These are phyloP conservation scores for Coniochaeta sp. DNA, from an alignment of 2,329 filamentous ascomycete genomes.

Conservation along the genomic window DNA sequence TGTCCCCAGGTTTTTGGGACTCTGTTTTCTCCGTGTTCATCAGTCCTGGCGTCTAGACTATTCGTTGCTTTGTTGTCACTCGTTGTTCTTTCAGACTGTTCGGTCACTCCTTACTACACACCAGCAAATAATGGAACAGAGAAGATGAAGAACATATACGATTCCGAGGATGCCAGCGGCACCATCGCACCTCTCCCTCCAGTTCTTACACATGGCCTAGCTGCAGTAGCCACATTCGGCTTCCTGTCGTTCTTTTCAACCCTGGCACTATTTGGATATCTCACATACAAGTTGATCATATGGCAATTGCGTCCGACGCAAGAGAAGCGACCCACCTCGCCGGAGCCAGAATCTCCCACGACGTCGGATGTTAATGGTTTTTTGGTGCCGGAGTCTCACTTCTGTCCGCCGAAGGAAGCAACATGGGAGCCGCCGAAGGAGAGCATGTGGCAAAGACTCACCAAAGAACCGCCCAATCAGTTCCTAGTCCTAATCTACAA, in stretches of 20 bases:
- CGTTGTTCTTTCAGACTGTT: background rate
- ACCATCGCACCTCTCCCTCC: conserved; percentile 26
- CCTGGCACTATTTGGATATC: conserved; percentile 22
- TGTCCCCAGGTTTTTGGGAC: conserved; percentile 11
- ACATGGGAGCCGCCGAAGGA: conserved; percentile 2
- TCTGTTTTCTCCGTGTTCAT: conserved; percentile 4
- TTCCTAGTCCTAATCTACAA: conserved; percentile 65
- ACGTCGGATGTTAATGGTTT: conserved; percentile 26
- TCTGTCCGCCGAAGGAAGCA: conserved; percentile 12
- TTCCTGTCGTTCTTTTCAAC: conserved; percentile 27
- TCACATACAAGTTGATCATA: conserved; percentile 25
- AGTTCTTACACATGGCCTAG: conserved; percentile 25
- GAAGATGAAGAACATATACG: conserved; percentile 14
- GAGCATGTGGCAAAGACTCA: conserved; percentile 13
- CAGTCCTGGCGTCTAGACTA: conserved; percentile 1
- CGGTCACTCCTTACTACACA: background rate
- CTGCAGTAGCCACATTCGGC: conserved; percentile 27
- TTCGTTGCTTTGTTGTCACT: conserved; percentile 2
- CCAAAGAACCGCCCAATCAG: conserved; percentile 46
- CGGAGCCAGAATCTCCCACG: conserved; percentile 23
- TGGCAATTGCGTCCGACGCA: conserved; percentile 22
- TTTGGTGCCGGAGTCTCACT: conserved; percentile 16
- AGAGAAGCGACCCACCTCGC: conserved; percentile 5
- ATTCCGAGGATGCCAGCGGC: conserved; percentile 18
- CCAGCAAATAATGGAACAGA: conserved; percentile 4